phyloP scores from a whole-genome alignment of 2,329 filamentous ascomycete genomes.

The Aspergillus proliferans region DNA sequence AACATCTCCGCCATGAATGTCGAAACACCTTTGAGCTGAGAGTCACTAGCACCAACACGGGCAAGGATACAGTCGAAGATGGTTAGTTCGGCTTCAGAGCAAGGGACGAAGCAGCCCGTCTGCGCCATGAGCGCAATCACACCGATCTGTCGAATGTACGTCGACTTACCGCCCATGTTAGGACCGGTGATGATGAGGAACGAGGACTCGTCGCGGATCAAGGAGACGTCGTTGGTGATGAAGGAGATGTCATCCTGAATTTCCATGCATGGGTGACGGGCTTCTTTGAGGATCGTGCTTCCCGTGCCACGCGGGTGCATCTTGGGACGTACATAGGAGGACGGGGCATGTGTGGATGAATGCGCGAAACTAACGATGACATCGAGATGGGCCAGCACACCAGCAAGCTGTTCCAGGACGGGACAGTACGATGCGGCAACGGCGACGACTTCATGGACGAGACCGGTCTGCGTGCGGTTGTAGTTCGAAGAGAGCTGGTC shows the following conservation, averaged over 20 bases:
- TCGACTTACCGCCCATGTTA: conserved; percentile 99
- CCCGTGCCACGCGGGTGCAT: conserved; percentile 85
- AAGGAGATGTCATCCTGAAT: conserved; percentile 98
- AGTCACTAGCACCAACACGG: conserved; percentile 90
- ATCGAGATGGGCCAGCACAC: conserved; percentile 84
- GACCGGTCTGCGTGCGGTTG: conserved; percentile 83
- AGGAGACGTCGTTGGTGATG: conserved; percentile 91
- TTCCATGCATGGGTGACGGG: conserved; percentile 94
- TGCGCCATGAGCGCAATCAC: conserved; percentile 97
- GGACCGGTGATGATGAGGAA: conserved; percentile 96
- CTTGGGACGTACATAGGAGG: conserved; percentile 81
- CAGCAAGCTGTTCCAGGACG: conserved; percentile 81
- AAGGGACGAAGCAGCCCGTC: conserved; percentile 92
- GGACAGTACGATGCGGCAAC: conserved; percentile 94
- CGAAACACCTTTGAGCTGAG: conserved; percentile 92
- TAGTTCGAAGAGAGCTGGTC: conserved; percentile 93
- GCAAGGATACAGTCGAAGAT: conserved; percentile 97
- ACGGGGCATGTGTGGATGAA: conserved; percentile 85
- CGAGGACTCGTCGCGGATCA: conserved; percentile 70
- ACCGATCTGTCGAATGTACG: conserved; percentile 94
- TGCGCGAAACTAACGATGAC: conserved; percentile 93
- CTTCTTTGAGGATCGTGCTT: conserved; percentile 83
- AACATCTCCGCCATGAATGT: conserved; percentile 99
- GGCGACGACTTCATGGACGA: conserved; percentile 86
- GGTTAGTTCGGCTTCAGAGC: conserved; percentile 79